phyloP scores from a whole-genome alignment of 2,329 filamentous ascomycete species.

The Trematosphaeria pertusa region DNA sequence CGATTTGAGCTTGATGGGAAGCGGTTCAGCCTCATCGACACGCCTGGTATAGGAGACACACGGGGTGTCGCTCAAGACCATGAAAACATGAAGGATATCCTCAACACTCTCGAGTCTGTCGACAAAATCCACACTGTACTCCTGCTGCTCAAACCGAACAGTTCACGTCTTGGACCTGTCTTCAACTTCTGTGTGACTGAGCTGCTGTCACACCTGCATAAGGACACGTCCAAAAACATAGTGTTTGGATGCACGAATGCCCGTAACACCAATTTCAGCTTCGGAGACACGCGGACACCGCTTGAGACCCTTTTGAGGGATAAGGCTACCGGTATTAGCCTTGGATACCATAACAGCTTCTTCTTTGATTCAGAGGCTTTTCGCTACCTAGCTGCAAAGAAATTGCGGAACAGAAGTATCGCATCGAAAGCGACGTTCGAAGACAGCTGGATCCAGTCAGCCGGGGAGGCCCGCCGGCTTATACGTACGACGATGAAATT shows the following conservation, averaged over 20 bases:
- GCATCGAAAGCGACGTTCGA: constrained; percentile 34
- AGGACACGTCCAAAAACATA: constrained; percentile 17
- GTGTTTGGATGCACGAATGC: constrained; percentile 27
- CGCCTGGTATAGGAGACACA: constrained; percentile 53
- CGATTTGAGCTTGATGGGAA: not conserved
- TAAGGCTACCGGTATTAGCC: too few relatives aligned
- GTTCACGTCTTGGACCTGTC: constrained; percentile 26
- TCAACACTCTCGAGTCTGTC: constrained; percentile 47
- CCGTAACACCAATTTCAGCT: not conserved
- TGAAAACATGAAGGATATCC: constrained; percentile 51
- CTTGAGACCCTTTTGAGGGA: too few relatives aligned
- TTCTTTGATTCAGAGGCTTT: constrained; percentile 57
- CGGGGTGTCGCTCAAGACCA: constrained; percentile 47
- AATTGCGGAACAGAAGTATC: constrained; percentile 45
- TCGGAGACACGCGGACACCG: not conserved
- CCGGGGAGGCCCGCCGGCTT: too few relatives aligned
- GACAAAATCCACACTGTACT: constrained; percentile 8
- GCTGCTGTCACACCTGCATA: not conserved
- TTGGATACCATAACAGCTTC: too few relatives aligned
- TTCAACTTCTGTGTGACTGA: not conserved
- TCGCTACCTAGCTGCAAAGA: constrained; percentile 21
- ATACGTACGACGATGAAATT: too few relatives aligned
- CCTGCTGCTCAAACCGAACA: not conserved
- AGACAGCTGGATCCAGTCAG: too few relatives aligned
- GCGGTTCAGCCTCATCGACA: constrained; percentile 34